Conservation (phyloP, 108 stramenopile genomes). For the Mayamaea pseudoterrestris region DNA sequence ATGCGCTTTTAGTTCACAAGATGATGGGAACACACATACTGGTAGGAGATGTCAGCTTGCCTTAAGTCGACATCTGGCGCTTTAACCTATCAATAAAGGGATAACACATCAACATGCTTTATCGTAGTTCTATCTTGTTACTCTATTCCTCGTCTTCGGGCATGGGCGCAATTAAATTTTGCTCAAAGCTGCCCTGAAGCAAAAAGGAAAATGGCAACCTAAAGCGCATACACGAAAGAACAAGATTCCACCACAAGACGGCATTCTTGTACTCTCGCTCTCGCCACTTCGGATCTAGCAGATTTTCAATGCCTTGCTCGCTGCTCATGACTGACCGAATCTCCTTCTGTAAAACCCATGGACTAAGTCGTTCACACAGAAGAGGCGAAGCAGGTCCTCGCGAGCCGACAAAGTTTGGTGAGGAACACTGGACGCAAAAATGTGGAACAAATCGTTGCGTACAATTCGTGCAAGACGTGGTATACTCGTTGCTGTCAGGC, state of each 20-base stretch:
- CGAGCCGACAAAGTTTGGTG: slow-evolving; percentile 58
- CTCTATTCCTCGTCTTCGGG: slow-evolving; percentile 35
- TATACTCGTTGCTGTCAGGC: slow-evolving; percentile 68
- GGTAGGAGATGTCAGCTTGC: too few relatives aligned
- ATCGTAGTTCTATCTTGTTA: too few relatives aligned
- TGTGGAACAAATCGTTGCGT: slow-evolving; percentile 66
- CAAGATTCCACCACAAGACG: slow-evolving; percentile 76
- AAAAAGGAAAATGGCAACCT: slow-evolving; percentile 69
- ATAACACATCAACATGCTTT: too few relatives aligned
- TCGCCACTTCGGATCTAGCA: slow-evolving; percentile 60
- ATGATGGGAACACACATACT: too few relatives aligned
- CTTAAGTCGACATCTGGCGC: too few relatives aligned
- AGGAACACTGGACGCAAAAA: slow-evolving; percentile 69
- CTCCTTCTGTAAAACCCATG: slow-evolving; percentile 81
- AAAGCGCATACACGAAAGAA: slow-evolving; percentile 73
- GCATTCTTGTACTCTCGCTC: slow-evolving; percentile 64
- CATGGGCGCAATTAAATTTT: slow-evolving; percentile 70
- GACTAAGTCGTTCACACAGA: slow-evolving; percentile 68
- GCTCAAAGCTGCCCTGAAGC: slow-evolving; percentile 68
- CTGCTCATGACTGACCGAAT: slow-evolving; percentile 64
- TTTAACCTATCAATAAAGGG: too few relatives aligned
- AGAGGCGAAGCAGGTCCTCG: slow-evolving; percentile 61
- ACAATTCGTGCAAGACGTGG: slow-evolving; percentile 63
- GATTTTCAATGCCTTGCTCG: slow-evolving; percentile 54
- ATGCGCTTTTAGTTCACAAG: too few relatives aligned